Conservation (phyloP, 106 monocot genomes). For the Allium sativum region DNA sequence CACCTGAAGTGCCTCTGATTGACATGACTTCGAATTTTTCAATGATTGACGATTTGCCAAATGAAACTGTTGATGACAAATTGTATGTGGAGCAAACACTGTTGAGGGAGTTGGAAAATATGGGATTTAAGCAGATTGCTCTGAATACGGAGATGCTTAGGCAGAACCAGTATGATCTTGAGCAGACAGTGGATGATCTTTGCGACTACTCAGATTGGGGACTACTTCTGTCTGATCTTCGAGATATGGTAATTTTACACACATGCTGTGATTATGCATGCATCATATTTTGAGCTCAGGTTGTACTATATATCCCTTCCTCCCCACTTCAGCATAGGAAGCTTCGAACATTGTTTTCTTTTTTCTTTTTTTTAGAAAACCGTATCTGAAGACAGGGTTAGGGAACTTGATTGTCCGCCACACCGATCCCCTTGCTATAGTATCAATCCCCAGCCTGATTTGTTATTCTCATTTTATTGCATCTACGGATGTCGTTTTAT, state of each 20-base stretch:
- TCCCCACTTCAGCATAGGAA: no score
- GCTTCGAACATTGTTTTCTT: no score
- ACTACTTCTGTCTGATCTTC: slow-evolving; percentile 65
- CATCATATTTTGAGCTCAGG: no score
- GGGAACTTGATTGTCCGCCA: no score
- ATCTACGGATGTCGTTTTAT: no score
- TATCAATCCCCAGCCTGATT: no score
- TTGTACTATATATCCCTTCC: no score
- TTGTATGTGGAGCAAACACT: slow-evolving; percentile 33
- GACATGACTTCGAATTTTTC: not conserved
- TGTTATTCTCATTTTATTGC: no score
- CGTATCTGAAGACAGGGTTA: no score
- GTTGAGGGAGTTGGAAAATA: slow-evolving; percentile 64
- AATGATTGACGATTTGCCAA: not conserved
- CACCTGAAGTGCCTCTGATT: not conserved
- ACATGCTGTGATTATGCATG: no score
- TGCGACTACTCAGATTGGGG: slow-evolving; percentile 69
- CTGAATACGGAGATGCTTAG: slow-evolving; percentile 89
- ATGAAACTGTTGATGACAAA: not conserved
- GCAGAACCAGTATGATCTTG: slow-evolving; percentile 66
- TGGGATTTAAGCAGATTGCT: slow-evolving; percentile 76
- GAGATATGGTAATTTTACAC: slow-evolving; percentile 54
- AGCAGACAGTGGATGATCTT: slow-evolving; percentile 54
- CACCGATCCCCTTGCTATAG: no score
- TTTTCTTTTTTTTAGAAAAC: no score